phyloP scores from a whole-genome alignment of 352 stramenopile genomes.

The Phytophthora agathidicida region DNA sequence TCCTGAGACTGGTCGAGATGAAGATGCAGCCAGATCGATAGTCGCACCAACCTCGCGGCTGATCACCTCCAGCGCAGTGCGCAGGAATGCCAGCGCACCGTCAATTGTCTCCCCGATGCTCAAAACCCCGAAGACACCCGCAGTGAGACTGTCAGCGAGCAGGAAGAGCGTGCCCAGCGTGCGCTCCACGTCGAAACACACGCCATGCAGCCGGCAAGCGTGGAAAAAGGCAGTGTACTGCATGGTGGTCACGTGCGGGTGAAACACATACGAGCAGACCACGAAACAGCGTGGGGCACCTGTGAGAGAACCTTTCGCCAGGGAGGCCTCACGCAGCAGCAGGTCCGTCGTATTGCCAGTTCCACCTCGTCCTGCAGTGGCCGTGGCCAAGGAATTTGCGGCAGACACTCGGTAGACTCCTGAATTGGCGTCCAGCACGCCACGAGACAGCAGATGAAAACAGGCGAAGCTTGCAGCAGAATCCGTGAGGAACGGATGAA shows the following conservation, averaged over 20 bases:
- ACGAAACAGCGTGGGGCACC: constrained; percentile 60
- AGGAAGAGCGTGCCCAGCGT: constrained; percentile 76
- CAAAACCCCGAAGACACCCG: constrained; percentile 73
- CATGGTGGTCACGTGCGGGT: constrained; percentile 82
- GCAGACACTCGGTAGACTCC: constrained; percentile 16
- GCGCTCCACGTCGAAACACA: constrained; percentile 86
- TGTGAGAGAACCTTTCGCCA: constrained; percentile 13
- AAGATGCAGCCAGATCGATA: constrained; percentile 15
- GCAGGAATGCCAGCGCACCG: constrained; percentile 61
- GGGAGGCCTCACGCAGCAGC: constrained; percentile 31
- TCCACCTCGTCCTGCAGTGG: constrained; percentile 1
- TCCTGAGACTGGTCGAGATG: constrained; percentile 28
- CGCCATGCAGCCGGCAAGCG: constrained; percentile 82
- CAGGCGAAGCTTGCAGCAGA: constrained; percentile 73
- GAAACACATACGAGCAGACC: constrained; percentile 76
- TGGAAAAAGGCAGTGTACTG: constrained; percentile 89
- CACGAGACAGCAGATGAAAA: constrained; percentile 72
- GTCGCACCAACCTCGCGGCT: constrained; percentile 63
- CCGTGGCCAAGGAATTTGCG: not conserved
- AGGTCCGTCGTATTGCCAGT: constrained; percentile 11
- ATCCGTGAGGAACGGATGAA: constrained; percentile 83
- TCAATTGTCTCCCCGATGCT: constrained; percentile 61
- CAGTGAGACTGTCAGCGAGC: constrained; percentile 80
- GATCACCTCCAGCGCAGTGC: constrained; percentile 79
- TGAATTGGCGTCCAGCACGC: constrained; percentile 35